These are phyloP conservation scores for Sphagnum contortum DNA, from an alignment of 225 moss, liverwort and hornwort genomes.

Conservation along the genomic window DNA sequence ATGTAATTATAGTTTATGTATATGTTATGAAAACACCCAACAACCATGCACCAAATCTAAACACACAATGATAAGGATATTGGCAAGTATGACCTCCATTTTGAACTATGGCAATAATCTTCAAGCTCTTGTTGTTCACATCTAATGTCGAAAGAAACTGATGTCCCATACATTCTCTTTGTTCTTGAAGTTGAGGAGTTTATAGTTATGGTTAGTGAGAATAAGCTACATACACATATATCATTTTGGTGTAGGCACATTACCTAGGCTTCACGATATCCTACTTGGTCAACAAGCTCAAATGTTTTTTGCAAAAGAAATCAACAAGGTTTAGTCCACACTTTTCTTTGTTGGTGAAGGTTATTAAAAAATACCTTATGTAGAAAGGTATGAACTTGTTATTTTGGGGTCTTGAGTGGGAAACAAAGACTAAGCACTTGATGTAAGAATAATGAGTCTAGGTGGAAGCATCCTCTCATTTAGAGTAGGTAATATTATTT, in stretches of 20 bases:
- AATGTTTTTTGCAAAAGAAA: constrained; percentile 54
- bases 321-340: constrained; percentile 5
- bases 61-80: not conserved
- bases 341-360: not conserved
- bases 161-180: constrained; percentile 64
- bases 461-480: constrained; percentile 66
- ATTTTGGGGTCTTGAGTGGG: constrained; percentile 4
- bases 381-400: not conserved
- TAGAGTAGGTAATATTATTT: constrained; percentile 47
- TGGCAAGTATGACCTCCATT: not conserved
- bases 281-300: constrained; percentile 78
- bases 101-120: not conserved
- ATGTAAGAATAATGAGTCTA: constrained; percentile 37
- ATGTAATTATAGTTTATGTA: no score
- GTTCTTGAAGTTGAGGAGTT: constrained; percentile 83
- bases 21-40: no score
- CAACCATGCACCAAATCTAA: no score
- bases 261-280: constrained; percentile 72
- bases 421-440: constrained; percentile 66
- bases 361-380: not conserved
- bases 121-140: constrained; percentile 12
- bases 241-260: constrained; percentile 34
- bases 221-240: constrained; percentile 31
- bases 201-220: constrained; percentile 38
- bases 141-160: constrained; percentile 65